These are phyloP conservation scores for Aspergillus carlsbadensis DNA, from an alignment of 495 filamentous ascomycete species.

Conservation along the genomic window DNA sequence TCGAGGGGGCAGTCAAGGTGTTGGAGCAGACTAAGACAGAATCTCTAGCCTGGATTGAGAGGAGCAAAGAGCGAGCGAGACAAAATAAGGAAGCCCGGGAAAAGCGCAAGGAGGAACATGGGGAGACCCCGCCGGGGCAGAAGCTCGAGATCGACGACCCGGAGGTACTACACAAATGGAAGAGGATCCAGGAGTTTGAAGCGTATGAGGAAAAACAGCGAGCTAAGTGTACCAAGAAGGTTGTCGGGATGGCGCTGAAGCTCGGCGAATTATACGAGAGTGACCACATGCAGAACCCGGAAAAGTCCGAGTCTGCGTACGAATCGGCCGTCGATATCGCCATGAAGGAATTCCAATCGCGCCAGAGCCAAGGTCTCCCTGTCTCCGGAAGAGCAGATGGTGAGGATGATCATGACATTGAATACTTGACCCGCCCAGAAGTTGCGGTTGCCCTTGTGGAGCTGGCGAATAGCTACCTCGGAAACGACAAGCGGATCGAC, in stretches of 20 bases:
- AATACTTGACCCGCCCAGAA: constrained; percentile 70
- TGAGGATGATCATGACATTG: constrained; percentile 57
- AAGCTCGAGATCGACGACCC: constrained; percentile 25
- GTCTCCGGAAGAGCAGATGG: constrained; percentile 29
- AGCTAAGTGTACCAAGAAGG: constrained; percentile 68
- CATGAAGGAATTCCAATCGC: constrained; percentile 68
- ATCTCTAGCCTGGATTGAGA: constrained; percentile 51
- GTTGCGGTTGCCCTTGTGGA: constrained; percentile 68
- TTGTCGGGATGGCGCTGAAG: constrained; percentile 73
- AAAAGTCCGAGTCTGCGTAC: constrained; percentile 69
- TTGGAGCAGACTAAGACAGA: constrained; percentile 61
- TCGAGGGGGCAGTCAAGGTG: constrained; percentile 61
- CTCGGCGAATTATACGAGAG: constrained; percentile 71
- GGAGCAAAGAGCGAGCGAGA: constrained; percentile 15
- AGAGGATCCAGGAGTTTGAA: constrained; percentile 29
- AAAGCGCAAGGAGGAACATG: not conserved
- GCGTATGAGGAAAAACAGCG: constrained; percentile 58
- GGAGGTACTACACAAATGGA: constrained; percentile 30
- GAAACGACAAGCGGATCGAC: constrained; percentile 60
- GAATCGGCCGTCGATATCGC: constrained; percentile 81
- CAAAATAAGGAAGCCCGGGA: not conserved
- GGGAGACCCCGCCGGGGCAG: not conserved
- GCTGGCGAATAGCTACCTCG: constrained; percentile 70
- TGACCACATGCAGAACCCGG: constrained; percentile 47
- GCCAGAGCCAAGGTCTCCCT: constrained; percentile 58